Percentiles rank a stretch among this genome's conserved stretches.
Conservation (phyloP, 2,329 filamentous ascomycete species). For the Ascochyta pisi region DNA sequence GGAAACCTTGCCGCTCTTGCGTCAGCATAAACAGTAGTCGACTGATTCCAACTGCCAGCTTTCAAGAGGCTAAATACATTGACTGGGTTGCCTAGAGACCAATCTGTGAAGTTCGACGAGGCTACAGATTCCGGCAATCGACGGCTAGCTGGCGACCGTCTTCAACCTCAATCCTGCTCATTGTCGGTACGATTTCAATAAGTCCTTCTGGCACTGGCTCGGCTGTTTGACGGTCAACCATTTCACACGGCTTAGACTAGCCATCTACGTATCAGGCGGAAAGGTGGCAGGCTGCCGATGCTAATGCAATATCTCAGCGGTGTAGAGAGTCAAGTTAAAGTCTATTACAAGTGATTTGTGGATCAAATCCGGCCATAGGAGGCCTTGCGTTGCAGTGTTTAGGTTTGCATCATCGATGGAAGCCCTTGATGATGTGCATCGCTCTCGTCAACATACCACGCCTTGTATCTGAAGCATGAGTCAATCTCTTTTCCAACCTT, state of each 20-base stretch:
- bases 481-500: background rate
- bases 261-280: background rate
- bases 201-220: background rate
- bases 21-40: background rate
- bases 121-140: background rate
- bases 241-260: background rate
- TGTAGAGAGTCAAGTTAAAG: background rate
- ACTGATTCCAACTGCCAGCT: too few relatives aligned
- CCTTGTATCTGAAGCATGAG: background rate
- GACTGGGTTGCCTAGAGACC: background rate
- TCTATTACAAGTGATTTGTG: background rate
- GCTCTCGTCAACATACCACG: background rate
- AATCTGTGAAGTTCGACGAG: background rate
- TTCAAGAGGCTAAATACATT: too few relatives aligned
- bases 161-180: background rate
- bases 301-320: background rate
- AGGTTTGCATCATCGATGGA: background rate
- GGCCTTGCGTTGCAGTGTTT: background rate
- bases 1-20: conserved; percentile 5
- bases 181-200: too few relatives aligned
- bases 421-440: background rate
- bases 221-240: background rate
- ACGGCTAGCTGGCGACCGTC: conserved; percentile 1
- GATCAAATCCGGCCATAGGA: background rate
- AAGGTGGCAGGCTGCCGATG: background rate